A percentile compares a stretch with the other conserved stretches of the same genome.
Conservation (phyloP, 2,329 filamentous ascomycete species). For the Fusarium sp. region DNA sequence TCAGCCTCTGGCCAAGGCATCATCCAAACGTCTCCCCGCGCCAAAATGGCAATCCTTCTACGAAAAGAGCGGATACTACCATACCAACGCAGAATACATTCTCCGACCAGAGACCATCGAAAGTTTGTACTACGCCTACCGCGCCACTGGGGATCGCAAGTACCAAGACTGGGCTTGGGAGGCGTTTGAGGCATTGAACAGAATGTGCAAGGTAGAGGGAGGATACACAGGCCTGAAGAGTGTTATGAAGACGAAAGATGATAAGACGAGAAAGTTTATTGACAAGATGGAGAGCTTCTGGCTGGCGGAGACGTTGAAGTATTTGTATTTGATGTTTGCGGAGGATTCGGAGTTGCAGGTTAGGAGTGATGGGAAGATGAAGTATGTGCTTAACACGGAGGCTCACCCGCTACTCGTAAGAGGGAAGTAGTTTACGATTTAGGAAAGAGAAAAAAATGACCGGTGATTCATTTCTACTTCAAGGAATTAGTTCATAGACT, state of each 20-base stretch:
- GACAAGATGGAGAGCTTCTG: conserved; percentile 41
- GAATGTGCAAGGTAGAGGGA: conserved; percentile 14
- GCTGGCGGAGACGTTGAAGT: conserved; percentile 37
- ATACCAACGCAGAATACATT: conserved; percentile 24
- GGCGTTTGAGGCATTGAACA: conserved; percentile 9
- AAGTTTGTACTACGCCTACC: conserved; percentile 35
- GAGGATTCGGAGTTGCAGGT: conserved; percentile 31
- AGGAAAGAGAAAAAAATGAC: fast-evolving
- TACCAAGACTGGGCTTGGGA: conserved; percentile 37
- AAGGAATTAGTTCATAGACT: fast-evolving
- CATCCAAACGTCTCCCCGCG: conserved; percentile 7
- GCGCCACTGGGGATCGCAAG: conserved; percentile 21
- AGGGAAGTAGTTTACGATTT: fast-evolving
- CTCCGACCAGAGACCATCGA: conserved; percentile 32
- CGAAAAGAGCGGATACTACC: conserved; percentile 20
- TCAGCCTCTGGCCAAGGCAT: conserved; percentile 9
- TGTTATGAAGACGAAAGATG: conserved; percentile 11
- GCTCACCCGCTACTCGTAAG: conserved; percentile 22
- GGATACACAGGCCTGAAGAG: conserved; percentile 12
- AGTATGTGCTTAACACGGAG: conserved; percentile 34
- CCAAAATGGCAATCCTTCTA: conserved; percentile 27
- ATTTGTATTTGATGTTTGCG: conserved; percentile 34
- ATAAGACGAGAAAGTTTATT: background rate
- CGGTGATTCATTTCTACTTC: fast-evolving
- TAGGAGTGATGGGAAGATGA: conserved; percentile 27